Percentiles rank a stretch among this genome's conserved stretches.
These are phyloP conservation scores for Aspergillus sp. DNA, from an alignment of 2,329 filamentous ascomycete genomes.

Conservation along the genomic window DNA sequence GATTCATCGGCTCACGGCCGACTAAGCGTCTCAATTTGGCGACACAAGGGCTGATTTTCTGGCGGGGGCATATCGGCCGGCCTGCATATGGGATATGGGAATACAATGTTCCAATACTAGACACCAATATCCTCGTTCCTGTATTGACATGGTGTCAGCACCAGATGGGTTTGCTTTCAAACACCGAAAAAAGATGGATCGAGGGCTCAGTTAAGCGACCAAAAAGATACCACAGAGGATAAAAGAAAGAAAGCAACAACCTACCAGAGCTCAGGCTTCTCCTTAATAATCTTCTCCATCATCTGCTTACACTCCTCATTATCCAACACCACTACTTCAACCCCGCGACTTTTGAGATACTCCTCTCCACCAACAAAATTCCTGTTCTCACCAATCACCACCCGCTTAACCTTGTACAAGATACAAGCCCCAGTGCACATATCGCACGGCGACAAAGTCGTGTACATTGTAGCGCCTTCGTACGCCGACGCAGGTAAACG, in stretches of 20 bases:
- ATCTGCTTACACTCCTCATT: slow-evolving; percentile 64
- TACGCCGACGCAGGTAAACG: slow-evolving; percentile 69
- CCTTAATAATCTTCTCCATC: slow-evolving; percentile 70
- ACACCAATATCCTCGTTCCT: slow-evolving; percentile 63
- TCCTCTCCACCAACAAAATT: slow-evolving; percentile 73
- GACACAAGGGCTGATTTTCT: slow-evolving; percentile 11
- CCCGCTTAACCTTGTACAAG: slow-evolving; percentile 70
- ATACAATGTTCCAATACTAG: slow-evolving; percentile 27
- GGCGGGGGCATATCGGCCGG: neutral
- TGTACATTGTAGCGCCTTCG: slow-evolving; percentile 76
- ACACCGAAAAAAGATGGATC: neutral
- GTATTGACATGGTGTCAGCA: slow-evolving; percentile 8
- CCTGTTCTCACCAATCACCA: slow-evolving; percentile 76
- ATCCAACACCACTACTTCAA: slow-evolving; percentile 72
- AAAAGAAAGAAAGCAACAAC: slow-evolving; percentile 23
- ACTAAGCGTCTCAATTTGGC: slow-evolving; percentile 12
- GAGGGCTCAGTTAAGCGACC: neutral
- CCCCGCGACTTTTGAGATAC: slow-evolving; percentile 65
- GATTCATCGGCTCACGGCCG: slow-evolving; percentile 63
- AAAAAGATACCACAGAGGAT: neutral
- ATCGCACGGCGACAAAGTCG: slow-evolving; percentile 74
- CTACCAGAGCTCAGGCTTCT: slow-evolving; percentile 71
- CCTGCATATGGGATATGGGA: neutral
- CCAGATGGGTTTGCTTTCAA: neutral
- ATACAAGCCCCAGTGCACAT: slow-evolving; percentile 81